Evolutionary conservation across 257 asterid species (phyloP).

Genomic region (Hygrophila difformis): DNA sequence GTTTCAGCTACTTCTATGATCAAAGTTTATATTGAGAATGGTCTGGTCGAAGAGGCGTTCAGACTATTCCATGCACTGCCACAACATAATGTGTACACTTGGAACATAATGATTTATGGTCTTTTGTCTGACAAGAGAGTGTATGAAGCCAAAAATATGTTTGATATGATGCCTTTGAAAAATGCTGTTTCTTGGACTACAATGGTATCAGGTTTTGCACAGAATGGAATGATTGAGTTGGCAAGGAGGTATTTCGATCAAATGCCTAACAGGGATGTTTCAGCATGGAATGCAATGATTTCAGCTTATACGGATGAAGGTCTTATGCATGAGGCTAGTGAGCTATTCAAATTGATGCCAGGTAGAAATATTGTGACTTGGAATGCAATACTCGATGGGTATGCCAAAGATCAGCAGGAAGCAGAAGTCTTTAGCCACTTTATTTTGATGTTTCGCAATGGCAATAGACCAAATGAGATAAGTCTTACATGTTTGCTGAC

Average conservation of each 20-base stretch:
- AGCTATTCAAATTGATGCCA: slow-evolving; percentile 16
- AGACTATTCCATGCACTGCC: slow-evolving; percentile 44
- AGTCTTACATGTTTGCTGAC: slow-evolving; percentile 50
- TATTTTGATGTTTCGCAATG: slow-evolving; percentile 33
- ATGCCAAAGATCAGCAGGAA: not conserved
- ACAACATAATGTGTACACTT: slow-evolving; percentile 24
- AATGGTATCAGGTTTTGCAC: slow-evolving; percentile 49
- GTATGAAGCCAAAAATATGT: slow-evolving; percentile 33
- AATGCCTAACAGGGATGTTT: slow-evolving; percentile 45
- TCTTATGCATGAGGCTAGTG: slow-evolving; percentile 20
- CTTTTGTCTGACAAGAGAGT: slow-evolving; percentile 34
- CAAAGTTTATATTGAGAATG: slow-evolving; percentile 32
- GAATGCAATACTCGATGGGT: slow-evolving; percentile 4
- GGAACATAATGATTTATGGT: slow-evolving; percentile 34
- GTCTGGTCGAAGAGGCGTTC: slow-evolving; percentile 36
- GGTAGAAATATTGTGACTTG: not conserved
- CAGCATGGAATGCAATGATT: slow-evolving; percentile 71
- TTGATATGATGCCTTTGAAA: slow-evolving; percentile 42
- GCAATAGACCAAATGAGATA: slow-evolving; percentile 31
- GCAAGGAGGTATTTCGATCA: slow-evolving; percentile 48
- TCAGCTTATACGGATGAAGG: slow-evolving; percentile 26
- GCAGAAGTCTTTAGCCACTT: slow-evolving; percentile 26
- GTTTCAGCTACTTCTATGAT: slow-evolving; percentile 50
- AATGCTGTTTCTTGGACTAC: slow-evolving; percentile 53
- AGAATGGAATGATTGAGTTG: slow-evolving; percentile 38